Conservation (phyloP, 345 rosid genomes). For the Rhizophora mangle region DNA sequence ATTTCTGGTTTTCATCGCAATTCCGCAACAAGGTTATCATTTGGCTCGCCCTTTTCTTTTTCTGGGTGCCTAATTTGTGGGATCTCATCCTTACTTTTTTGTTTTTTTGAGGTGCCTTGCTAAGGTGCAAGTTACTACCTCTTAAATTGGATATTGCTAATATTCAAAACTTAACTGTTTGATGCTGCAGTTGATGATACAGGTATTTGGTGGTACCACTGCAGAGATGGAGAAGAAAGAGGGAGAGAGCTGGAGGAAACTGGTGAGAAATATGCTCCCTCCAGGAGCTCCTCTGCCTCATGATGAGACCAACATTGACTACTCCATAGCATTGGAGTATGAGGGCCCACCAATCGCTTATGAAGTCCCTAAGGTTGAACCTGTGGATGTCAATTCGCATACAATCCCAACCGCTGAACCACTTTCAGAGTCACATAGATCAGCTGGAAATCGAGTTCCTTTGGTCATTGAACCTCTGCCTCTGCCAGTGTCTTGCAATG, state of each 20-base stretch:
- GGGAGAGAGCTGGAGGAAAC: slow-evolving; percentile 68
- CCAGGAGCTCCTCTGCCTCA: slow-evolving; percentile 83
- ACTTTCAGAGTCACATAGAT: slow-evolving; percentile 40
- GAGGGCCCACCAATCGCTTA: slow-evolving; percentile 65
- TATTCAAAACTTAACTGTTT: slow-evolving; percentile 13
- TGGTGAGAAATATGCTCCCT: slow-evolving; percentile 86
- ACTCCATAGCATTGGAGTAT: slow-evolving; percentile 85
- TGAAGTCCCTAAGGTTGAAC: slow-evolving; percentile 74
- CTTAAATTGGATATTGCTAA: neutral
- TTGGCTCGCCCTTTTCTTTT: neutral
- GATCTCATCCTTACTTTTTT: neutral
- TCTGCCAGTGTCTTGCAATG: slow-evolving; percentile 70
- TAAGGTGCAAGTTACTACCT: neutral
- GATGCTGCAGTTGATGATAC: slow-evolving; percentile 5
- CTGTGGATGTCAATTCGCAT: slow-evolving; percentile 56
- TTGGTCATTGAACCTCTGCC: slow-evolving; percentile 58
- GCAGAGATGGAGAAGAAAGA: slow-evolving; percentile 37
- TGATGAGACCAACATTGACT: slow-evolving; percentile 60
- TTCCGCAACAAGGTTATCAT: neutral
- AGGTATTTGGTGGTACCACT: slow-evolving; percentile 7
- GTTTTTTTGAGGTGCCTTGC: neutral
- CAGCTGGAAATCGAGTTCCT: slow-evolving; percentile 27
- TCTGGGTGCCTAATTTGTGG: neutral
- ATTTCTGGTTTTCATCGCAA: slow-evolving; percentile 17
- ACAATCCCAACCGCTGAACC: slow-evolving; percentile 53